Percentiles rank a stretch among this genome's conserved stretches.
These are phyloP conservation scores for Hypoxylon sp. DNA, from an alignment of 2,329 filamentous ascomycete genomes.

Conservation along the genomic window DNA sequence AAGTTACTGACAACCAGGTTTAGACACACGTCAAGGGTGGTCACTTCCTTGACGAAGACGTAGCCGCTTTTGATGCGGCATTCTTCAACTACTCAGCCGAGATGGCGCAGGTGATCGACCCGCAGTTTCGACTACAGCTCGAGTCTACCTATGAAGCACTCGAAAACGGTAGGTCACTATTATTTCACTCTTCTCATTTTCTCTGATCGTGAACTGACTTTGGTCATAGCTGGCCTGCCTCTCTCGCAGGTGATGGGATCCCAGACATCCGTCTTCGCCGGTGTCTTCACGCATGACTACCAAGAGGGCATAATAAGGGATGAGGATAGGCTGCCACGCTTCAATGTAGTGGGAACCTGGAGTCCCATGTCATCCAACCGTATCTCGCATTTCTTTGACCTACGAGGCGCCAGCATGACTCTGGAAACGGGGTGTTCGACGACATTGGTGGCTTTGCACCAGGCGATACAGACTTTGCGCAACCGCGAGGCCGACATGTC, in stretches of 20 bases:
- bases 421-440: slow-evolving; percentile 49
- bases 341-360: background rate
- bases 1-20: background rate
- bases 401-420: slow-evolving; percentile 37
- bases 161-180: slow-evolving; percentile 42
- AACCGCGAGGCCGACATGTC: slow-evolving; percentile 31
- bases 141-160: slow-evolving; percentile 46
- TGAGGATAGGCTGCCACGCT: background rate
- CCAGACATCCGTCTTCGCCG: slow-evolving; percentile 45
- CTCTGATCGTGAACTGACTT: background rate
- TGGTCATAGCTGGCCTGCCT: slow-evolving; percentile 42
- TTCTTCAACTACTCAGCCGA: slow-evolving; percentile 45
- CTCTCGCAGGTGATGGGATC: slow-evolving; percentile 38
- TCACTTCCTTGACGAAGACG: slow-evolving; percentile 47
- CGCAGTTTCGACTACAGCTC: slow-evolving; percentile 45
- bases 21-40: slow-evolving; percentile 32
- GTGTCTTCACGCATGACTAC: slow-evolving; percentile 25
- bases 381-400: slow-evolving; percentile 44
- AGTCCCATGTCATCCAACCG: slow-evolving; percentile 30
- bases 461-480: slow-evolving; percentile 7
- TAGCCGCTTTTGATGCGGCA: slow-evolving; percentile 47
- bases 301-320: slow-evolving; percentile 8
- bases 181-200: background rate
- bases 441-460: slow-evolving; percentile 43
- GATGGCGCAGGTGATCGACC: slow-evolving; percentile 46